Evolutionary conservation across 805 yeast genomes (phyloP).

Genomic region (Scheffersomyces coipomensis): DNA sequence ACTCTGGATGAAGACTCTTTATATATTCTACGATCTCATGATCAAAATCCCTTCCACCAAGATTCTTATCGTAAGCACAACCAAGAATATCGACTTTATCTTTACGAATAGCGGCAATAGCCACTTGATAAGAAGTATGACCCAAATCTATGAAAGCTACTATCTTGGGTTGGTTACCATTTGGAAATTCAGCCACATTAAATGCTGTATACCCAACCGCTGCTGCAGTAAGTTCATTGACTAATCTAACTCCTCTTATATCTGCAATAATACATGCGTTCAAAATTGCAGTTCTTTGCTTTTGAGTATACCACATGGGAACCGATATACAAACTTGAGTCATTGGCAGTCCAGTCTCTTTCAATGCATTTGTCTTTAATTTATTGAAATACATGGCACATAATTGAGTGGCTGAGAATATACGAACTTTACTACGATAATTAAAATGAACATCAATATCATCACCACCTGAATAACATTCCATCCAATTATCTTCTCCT

Average conservation of each 20-base stretch:
- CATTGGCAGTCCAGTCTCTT: constrained; percentile 80
- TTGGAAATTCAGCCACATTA: constrained; percentile 90
- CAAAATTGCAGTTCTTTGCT: constrained; percentile 92
- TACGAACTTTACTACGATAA: constrained; percentile 72
- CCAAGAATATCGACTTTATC: constrained; percentile 94
- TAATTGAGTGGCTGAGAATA: constrained; percentile 85
- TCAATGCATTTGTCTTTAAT: constrained; percentile 73
- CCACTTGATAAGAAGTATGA: constrained; percentile 89
- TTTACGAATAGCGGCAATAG: constrained; percentile 87
- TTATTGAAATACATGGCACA: constrained; percentile 94
- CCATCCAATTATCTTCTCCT: constrained; percentile 74
- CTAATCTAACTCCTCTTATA: constrained; percentile 95
- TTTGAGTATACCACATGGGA: constrained; percentile 96
- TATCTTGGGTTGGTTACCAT: constrained; percentile 83
- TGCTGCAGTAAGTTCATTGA: constrained; percentile 97
- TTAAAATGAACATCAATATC: constrained; percentile 82
- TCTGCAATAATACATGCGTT: constrained; percentile 97
- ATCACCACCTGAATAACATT: constrained; percentile 68
- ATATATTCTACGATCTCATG: constrained; percentile 92
- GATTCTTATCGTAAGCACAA: constrained; percentile 89
- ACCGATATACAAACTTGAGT: constrained; percentile 91
- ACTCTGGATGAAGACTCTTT: constrained; percentile 85
- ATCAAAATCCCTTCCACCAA: constrained; percentile 98
- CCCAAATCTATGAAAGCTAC: constrained; percentile 97
- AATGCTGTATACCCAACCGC: constrained; percentile 99